Conservation (phyloP, 129 eudicot genomes). For the sunflower (Helianthus annuus) region HanXRQr2.0-SUNRISE NC_035445.2:159136349-159136848, state of each 20-base stretch:
- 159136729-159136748: slow-evolving; percentile 20
- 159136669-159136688: slow-evolving; percentile 27
- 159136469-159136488: background rate
- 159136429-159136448: slow-evolving; percentile 19
- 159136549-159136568: background rate
- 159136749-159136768: slow-evolving; percentile 1
- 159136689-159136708: slow-evolving; percentile 7
- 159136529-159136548: slow-evolving; percentile 5
- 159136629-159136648: background rate
- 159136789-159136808: slow-evolving; percentile 22
- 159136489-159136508: background rate
- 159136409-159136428: slow-evolving; percentile 23
- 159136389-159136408: slow-evolving; percentile 16
- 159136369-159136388: slow-evolving; percentile 1
- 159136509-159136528: slow-evolving; percentile 4
- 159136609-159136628: background rate
- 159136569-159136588: background rate
- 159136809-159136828: slow-evolving; percentile 21
- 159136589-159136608: no score
- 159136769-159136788: slow-evolving; percentile 8
- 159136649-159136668: no score
- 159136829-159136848: slow-evolving; percentile 76
- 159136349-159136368: background rate
- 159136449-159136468: slow-evolving; percentile 7
- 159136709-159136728: slow-evolving; percentile 5